Evolutionary conservation across 805 yeast species (phyloP).

Genomic region (Ogataea henricii): DNA sequence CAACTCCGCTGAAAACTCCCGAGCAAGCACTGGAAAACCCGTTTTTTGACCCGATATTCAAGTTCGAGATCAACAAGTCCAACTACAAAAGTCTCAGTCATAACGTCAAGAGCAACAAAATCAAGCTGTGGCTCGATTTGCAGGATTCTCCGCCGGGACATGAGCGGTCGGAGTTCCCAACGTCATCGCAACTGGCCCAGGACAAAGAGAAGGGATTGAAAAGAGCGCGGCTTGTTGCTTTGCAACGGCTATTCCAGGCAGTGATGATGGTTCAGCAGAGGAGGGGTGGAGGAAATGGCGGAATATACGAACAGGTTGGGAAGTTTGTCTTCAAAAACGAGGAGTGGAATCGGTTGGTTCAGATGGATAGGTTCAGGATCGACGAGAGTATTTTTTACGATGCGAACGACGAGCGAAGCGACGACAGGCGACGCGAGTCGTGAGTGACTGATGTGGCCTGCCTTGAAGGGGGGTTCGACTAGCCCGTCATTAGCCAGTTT

Average conservation of each 20-base stretch:
- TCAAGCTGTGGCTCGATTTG: constrained; percentile 32
- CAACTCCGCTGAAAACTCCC: constrained; percentile 30
- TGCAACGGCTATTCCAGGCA: constrained; percentile 47
- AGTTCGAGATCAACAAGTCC: constrained; percentile 28
- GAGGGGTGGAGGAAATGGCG: not conserved
- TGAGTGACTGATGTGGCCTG: no score
- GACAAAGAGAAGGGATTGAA: constrained; percentile 35
- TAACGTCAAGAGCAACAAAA: constrained; percentile 25
- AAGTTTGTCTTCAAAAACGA: constrained; percentile 49
- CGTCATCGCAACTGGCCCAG: constrained; percentile 48
- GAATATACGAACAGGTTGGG: constrained; percentile 35
- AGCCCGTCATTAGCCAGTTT: no score
- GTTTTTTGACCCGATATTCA: constrained; percentile 29
- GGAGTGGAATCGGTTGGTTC: constrained; percentile 40
- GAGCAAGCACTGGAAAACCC: constrained; percentile 26
- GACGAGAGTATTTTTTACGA: constrained; percentile 40
- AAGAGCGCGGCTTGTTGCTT: constrained; percentile 41
- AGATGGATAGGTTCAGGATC: constrained; percentile 33
- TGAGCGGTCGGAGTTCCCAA: constrained; percentile 60
- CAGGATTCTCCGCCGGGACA: constrained; percentile 55
- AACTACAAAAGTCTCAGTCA: constrained; percentile 22
- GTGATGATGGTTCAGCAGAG: constrained; percentile 31
- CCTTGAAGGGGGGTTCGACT: no score
- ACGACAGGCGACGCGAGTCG: not conserved
- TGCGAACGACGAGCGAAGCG: constrained; percentile 8